Evolutionary conservation across 305 asterid genomes (phyloP).

Genomic region (Fraxinus albicans): DNA sequence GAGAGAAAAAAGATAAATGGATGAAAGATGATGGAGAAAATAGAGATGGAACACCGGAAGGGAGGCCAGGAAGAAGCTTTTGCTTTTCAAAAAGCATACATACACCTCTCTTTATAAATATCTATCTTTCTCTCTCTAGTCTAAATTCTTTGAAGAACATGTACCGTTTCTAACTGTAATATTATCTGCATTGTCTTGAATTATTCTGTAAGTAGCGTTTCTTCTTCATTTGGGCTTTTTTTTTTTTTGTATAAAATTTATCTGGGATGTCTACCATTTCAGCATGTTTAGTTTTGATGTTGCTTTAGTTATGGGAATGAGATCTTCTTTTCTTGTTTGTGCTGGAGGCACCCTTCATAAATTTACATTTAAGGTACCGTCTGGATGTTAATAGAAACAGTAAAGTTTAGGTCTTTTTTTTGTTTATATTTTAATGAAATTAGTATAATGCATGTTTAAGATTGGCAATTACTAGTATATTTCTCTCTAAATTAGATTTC

Average conservation of each 20-base stretch:
- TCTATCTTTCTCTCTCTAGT: conserved; percentile 26
- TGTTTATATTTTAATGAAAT: background rate
- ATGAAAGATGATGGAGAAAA: background rate
- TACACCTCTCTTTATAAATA: conserved; percentile 25
- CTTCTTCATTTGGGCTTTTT: background rate
- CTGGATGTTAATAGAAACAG: background rate
- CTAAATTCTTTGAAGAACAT: conserved; percentile 30
- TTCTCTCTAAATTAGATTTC: background rate
- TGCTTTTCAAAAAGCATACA: conserved; percentile 73
- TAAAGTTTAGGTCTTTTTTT: background rate
- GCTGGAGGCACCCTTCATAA: background rate
- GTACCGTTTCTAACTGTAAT: conserved; percentile 18
- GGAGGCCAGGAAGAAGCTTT: conserved; percentile 53
- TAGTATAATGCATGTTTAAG: background rate
- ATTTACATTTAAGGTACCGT: background rate
- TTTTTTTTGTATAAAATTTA: background rate
- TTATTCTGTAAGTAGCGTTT: conserved; percentile 1
- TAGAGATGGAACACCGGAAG: background rate
- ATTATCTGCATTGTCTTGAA: conserved; percentile 14
- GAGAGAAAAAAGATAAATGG: conserved; percentile 1
- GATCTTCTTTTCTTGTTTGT: conserved; percentile 21
- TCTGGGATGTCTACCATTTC: conserved; percentile 12
- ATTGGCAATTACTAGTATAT: background rate
- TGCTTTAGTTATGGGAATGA: conserved; percentile 16
- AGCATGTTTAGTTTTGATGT: background rate